Evolutionary conservation across 306 rosid genomes (phyloP).

Genomic region (Heteromeles arbutifolia): DNA sequence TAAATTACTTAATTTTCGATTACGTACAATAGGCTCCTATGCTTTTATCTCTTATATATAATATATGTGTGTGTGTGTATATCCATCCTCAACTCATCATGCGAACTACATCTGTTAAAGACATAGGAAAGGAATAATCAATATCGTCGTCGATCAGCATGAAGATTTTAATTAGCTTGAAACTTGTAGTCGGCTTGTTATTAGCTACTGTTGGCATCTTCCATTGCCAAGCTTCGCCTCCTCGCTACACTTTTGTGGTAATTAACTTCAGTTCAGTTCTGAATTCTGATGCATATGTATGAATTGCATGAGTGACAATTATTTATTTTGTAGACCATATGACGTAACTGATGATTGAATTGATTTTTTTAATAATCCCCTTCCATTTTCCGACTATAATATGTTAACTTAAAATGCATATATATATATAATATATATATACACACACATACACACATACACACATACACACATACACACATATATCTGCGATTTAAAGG

Average conservation of each 20-base stretch:
- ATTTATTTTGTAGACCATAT: too few relatives aligned
- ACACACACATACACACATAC: too few relatives aligned
- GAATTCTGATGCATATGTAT: background rate
- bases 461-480: too few relatives aligned
- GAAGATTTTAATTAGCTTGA: background rate
- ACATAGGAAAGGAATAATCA: background rate
- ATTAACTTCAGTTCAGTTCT: background rate
- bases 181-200: background rate
- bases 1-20: too few relatives aligned
- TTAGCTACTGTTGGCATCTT: background rate
- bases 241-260: conserved; percentile 24
- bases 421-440: too few relatives aligned
- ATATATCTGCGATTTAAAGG: background rate
- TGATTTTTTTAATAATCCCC: too few relatives aligned
- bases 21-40: background rate
- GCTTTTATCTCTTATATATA: too few relatives aligned
- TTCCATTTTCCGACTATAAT: too few relatives aligned
- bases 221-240: conserved; percentile 21
- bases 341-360: background rate
- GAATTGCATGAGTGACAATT: background rate
- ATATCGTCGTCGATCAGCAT: background rate
- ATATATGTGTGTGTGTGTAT: too few relatives aligned
- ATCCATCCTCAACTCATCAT: background rate
- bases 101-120: background rate
- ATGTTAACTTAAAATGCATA: too few relatives aligned